phyloP scores from a whole-genome alignment of 2,329 filamentous ascomycete genomes.

The Aspergillus sp. region DNA sequence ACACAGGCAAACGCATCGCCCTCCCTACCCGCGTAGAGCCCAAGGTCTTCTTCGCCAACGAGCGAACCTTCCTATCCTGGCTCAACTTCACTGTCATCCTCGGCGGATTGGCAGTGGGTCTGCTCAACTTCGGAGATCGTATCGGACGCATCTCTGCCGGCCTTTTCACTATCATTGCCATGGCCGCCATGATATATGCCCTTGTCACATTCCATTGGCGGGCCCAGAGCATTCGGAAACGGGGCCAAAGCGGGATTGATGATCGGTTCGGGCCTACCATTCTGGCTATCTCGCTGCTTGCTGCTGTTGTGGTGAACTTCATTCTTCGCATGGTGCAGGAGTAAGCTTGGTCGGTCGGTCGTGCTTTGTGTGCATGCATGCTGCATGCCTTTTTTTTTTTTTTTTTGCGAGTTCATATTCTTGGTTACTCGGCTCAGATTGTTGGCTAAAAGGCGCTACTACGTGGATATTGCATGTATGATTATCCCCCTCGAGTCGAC shows the following conservation, averaged over 20 bases:
- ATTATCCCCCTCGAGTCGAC: slow-evolving; percentile 1
- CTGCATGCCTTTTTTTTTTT: neutral
- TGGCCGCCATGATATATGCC: slow-evolving; percentile 94
- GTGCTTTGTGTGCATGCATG: neutral
- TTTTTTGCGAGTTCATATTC: neutral
- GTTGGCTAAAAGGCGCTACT: neutral
- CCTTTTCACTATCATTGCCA: slow-evolving; percentile 89
- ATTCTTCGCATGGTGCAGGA: slow-evolving; percentile 61
- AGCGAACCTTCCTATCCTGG: slow-evolving; percentile 98
- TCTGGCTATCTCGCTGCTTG: slow-evolving; percentile 78
- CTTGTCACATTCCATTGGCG: slow-evolving; percentile 96
- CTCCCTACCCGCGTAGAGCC: slow-evolving; percentile 97
- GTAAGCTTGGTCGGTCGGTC: neutral
- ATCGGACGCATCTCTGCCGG: slow-evolving; percentile 92
- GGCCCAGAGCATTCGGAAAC: slow-evolving; percentile 84
- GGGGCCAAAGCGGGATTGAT: slow-evolving; percentile 94
- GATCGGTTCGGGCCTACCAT: slow-evolving; percentile 93
- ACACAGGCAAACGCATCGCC: slow-evolving; percentile 90
- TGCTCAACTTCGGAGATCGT: slow-evolving; percentile 96
- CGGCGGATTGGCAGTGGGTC: slow-evolving; percentile 90
- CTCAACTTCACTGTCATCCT: slow-evolving; percentile 99
- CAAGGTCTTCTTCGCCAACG: slow-evolving; percentile 99
- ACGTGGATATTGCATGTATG: neutral
- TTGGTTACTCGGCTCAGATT: neutral
- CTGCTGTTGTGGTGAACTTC: slow-evolving; percentile 95